phyloP scores from a whole-genome alignment of 2,329 filamentous ascomycete species.

The Colletotrichum spinosum region DNA sequence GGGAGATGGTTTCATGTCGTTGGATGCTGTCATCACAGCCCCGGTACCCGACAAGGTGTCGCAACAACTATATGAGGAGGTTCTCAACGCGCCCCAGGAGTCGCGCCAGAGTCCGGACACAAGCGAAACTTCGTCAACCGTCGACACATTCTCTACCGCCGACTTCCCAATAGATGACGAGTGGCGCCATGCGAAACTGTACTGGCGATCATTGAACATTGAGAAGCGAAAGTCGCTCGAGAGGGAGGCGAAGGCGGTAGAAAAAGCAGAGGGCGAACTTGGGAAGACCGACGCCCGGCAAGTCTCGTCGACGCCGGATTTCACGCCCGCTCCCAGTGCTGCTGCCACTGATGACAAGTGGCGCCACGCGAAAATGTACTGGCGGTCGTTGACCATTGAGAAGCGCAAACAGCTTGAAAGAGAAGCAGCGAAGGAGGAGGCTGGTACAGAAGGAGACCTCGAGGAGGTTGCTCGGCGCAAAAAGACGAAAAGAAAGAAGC shows the following conservation, averaged over 20 bases:
- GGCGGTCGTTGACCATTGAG: constrained; percentile 73
- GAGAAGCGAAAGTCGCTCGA: no score
- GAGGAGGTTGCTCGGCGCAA: constrained; percentile 48
- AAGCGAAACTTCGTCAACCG: no score
- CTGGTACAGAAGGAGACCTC: constrained; percentile 58
- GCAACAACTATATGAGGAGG: constrained; percentile 35
- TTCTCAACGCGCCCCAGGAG: background rate
- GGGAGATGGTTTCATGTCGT: constrained; percentile 75
- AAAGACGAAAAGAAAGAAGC: constrained; percentile 49
- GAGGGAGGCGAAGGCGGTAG: no score
- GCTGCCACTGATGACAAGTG: constrained; percentile 60
- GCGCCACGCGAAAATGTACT: constrained; percentile 77
- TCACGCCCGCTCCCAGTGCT: no score
- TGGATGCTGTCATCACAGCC: constrained; percentile 71
- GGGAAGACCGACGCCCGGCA: no score
- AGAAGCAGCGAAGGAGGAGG: constrained; percentile 64
- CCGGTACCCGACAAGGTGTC: constrained; percentile 39
- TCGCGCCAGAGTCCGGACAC: no score
- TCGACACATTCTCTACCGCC: no score
- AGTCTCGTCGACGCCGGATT: no score
- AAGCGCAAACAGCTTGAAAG: constrained; percentile 72
- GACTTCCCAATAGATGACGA: no score
- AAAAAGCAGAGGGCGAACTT: no score
- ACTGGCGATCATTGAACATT: no score
- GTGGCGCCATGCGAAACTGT: no score